Base-by-base conservation (phyloP, 2,329 filamentous ascomycete genomes). In the Mariannaea sp. region DNA sequence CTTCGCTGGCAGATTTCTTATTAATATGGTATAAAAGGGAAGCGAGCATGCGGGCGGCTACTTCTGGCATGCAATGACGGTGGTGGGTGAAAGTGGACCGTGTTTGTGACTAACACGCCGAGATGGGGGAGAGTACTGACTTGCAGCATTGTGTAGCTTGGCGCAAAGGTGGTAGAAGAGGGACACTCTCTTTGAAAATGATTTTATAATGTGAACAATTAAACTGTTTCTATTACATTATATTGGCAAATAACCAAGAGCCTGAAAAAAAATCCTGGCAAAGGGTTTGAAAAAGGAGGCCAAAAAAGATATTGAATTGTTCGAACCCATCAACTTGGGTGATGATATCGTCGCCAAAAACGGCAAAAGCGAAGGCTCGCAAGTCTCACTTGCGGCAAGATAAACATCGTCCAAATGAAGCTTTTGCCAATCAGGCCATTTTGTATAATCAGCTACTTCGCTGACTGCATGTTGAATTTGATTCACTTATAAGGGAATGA, bases 321-420 rank as follows among this genome's bases (percentile, higher is more conserved):
- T n/a, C n/a, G n/a, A n/a, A n/a, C n/a, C n/a, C n/a, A n/a, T n/a
- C n/a, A n/a, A n/a, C n/a, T n/a, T n/a, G n/a, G n/a, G n/a, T n/a
- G n/a, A n/a, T n/a, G n/a, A 5, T 8, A 1, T 17, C 5, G 10
- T 13, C 7, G 9, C 13, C 38, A 22, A 38, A 20, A 14, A 33
- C 17, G 14, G 20, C 35, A 20, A 43, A 43, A 50, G 27, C 47
- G 47, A 50, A 50, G 47, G 36, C 40, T 30, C 20, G 12, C 40
- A 9, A 13, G 30, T 35, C 7, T n/a, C n/a, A n/a, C n/a, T n/a
- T n/a, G n/a, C n/a, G n/a, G n/a, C n/a, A n/a, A n/a, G n/a, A n/a
- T n/a, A n/a, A n/a, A n/a, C n/a, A 35, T 5, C 32, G 14, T 35
- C 6, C n/a, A 35, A 35, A 6, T n/a, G 32, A 35, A 45, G 13